Percentiles rank a stretch among this genome's conserved stretches.
phyloP scores from a whole-genome alignment of 2,329 filamentous ascomycete species.

The Blumeria graminis region DNA sequence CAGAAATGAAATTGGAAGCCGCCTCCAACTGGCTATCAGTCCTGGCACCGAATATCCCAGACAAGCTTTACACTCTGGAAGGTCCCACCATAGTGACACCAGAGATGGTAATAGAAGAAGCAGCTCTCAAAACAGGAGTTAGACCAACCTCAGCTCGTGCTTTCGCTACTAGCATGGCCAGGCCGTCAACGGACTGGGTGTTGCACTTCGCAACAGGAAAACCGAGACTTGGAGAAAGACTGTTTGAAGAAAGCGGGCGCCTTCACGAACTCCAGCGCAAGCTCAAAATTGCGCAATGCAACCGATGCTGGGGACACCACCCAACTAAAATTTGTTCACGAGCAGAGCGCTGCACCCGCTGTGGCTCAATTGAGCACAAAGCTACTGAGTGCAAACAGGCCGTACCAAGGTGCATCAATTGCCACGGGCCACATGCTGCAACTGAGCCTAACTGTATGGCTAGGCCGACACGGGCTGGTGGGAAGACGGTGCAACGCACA shows the following conservation, averaged over 20 bases:
- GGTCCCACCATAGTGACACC: too few relatives aligned
- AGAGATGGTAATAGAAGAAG: neutral
- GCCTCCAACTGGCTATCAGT: too few relatives aligned
- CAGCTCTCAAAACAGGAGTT: neutral
- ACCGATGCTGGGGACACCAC: neutral
- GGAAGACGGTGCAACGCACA: neutral
- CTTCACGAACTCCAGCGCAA: neutral
- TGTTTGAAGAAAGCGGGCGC: neutral
- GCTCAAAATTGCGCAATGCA: neutral
- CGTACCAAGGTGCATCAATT: neutral
- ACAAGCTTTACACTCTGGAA: too few relatives aligned
- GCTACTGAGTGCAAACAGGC: neutral
- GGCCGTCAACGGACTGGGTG: neutral
- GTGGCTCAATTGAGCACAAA: neutral
- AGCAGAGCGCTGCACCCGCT: neutral
- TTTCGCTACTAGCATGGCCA: neutral
- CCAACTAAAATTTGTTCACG: neutral
- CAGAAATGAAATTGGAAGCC: too few relatives aligned
- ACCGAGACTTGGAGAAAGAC: neutral
- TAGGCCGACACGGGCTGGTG: too few relatives aligned
- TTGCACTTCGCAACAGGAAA: neutral
- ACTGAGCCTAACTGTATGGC: too few relatives aligned
- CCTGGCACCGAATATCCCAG: too few relatives aligned
- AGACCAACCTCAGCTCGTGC: neutral
- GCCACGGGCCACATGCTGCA: too few relatives aligned